A percentile compares a stretch with the other conserved stretches of the same genome.
Evolutionary conservation across 108 stramenopile species (phyloP).

Genomic region (Bacterosira constricta): DNA sequence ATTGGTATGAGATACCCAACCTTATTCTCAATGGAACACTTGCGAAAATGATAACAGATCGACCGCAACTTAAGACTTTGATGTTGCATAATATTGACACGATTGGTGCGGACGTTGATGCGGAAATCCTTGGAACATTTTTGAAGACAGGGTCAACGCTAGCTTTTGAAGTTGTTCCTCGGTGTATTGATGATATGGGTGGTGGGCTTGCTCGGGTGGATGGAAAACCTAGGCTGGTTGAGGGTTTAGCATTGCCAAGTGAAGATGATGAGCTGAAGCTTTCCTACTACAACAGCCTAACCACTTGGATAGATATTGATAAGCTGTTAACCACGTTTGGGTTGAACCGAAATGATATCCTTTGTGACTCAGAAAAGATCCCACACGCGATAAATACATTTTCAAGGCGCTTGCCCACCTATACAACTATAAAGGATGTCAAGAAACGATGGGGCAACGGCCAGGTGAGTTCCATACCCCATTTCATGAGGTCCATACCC

Average conservation of each 20-base stretch:
- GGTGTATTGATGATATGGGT: conserved; percentile 63
- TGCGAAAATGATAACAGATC: conserved; percentile 44
- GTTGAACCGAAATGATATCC: conserved; percentile 37
- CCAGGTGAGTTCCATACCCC: conserved; percentile 24
- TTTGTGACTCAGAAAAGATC: conserved; percentile 37
- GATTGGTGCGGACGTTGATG: conserved; percentile 61
- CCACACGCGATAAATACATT: conserved; percentile 46
- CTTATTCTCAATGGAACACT: conserved; percentile 62
- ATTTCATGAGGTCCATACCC: neutral
- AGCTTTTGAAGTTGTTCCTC: conserved; percentile 63
- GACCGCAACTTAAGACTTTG: conserved; percentile 61
- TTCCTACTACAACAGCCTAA: conserved; percentile 64
- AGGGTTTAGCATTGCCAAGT: conserved; percentile 58
- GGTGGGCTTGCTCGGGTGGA: conserved; percentile 60
- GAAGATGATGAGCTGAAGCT: conserved; percentile 67
- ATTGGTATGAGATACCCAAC: conserved; percentile 67
- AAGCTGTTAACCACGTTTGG: conserved; percentile 48
- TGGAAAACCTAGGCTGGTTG: conserved; percentile 55
- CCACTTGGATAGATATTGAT: conserved; percentile 67
- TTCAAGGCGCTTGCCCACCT: conserved; percentile 55
- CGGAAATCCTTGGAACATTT: conserved; percentile 59
- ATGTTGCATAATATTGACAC: conserved; percentile 77
- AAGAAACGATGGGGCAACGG: conserved; percentile 67
- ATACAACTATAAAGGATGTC: conserved; percentile 65
- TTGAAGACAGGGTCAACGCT: conserved; percentile 40